Percentiles rank a stretch among this genome's conserved stretches.
phyloP scores from a whole-genome alignment of 345 rosid species.

The Orychophragmus violaceus region DNA sequence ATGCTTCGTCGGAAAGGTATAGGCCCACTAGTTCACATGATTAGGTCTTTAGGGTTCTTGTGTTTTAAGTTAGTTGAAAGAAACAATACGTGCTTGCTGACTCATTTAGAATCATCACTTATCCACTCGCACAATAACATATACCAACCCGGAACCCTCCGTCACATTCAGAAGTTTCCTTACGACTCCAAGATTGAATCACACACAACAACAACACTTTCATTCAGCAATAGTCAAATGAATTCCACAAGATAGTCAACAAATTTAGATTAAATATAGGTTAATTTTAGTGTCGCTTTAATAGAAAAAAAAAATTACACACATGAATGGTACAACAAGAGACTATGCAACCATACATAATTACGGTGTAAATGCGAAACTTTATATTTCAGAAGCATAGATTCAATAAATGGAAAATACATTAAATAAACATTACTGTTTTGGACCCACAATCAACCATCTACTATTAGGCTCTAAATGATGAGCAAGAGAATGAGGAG shows the following conservation, averaged over 20 bases:
- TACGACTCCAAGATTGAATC: not conserved
- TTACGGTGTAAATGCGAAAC: constrained; percentile 6
- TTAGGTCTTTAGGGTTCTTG: constrained; percentile 7
- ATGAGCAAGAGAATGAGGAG: no score
- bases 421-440: constrained; percentile 4
- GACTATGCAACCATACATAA: not conserved
- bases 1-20: not conserved
- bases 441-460: constrained; percentile 12
- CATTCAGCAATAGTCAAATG: not conserved
- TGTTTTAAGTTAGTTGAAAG: constrained; percentile 8
- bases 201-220: not conserved
- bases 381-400: constrained; percentile 1
- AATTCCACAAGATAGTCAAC: not conserved
- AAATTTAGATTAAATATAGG: not conserved
- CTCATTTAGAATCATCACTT: not conserved
- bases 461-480: no score
- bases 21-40: not conserved
- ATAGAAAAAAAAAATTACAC: not conserved
- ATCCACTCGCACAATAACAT: not conserved
- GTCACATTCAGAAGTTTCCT: not conserved
- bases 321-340: constrained; percentile 1
- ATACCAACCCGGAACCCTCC: not conserved
- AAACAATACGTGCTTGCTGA: constrained; percentile 7
- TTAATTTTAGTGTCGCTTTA: not conserved
- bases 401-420: not conserved